These are phyloP conservation scores for Colletotrichum nymphaeae DNA, from an alignment of 2,329 filamentous ascomycete genomes.

Conservation along the genomic window DNA sequence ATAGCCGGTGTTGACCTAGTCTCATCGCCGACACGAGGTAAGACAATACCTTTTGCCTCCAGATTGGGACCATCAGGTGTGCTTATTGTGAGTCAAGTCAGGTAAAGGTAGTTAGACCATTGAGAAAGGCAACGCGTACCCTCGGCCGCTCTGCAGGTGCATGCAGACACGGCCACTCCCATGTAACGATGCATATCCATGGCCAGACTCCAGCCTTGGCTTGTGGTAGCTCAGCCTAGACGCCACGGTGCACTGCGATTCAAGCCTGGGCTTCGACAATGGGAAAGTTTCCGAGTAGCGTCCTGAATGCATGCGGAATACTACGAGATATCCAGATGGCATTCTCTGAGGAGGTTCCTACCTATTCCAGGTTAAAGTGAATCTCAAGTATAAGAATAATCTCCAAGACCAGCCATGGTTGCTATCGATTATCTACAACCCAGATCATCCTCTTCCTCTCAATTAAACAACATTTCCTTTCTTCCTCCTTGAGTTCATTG, in stretches of 20 bases:
- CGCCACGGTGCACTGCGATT: slow-evolving; percentile 6
- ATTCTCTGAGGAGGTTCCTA: not conserved
- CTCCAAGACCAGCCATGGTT: not conserved
- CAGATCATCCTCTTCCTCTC: not conserved
- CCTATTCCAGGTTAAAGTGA: no score
- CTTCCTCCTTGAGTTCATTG: no score
- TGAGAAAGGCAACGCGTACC: not conserved
- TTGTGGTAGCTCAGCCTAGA: slow-evolving; percentile 4
- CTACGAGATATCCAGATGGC: not conserved
- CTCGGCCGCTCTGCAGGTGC: not conserved
- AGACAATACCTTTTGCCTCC: slow-evolving; percentile 17
- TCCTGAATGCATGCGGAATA: slow-evolving; percentile 14
- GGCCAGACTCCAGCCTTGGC: slow-evolving; percentile 1
- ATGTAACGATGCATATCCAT: not conserved
- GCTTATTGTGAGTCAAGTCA: not conserved
- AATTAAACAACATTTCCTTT: not conserved
- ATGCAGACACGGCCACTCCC: slow-evolving; percentile 10
- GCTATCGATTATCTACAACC: not conserved
- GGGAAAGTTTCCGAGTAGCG: slow-evolving; percentile 18
- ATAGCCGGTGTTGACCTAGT: not conserved
- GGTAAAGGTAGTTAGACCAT: not conserved
- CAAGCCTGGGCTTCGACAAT: not conserved
- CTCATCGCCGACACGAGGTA: slow-evolving; percentile 1
- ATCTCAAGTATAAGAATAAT: slow-evolving; percentile 30
- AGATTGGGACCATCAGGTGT: not conserved